Conservation (phyloP, 73 alveolate genomes). For the Diophrys appendiculata region DNA sequence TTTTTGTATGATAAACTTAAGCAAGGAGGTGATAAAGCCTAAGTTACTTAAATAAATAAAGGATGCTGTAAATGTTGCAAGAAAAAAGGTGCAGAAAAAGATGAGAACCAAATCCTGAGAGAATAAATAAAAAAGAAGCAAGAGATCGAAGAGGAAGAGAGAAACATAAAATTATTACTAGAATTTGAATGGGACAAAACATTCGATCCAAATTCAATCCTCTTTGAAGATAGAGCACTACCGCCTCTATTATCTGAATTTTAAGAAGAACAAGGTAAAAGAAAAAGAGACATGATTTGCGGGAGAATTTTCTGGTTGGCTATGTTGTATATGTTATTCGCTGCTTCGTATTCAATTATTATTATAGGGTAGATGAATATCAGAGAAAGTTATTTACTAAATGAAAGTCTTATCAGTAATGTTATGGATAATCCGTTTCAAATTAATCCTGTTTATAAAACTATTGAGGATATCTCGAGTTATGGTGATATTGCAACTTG, state of each 20-base stretch:
- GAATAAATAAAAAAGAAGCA: slow-evolving; percentile 21
- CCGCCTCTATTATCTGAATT: slow-evolving; percentile 47
- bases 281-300: slow-evolving; percentile 47
- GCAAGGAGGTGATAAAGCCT: neutral
- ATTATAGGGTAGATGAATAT: slow-evolving; percentile 31
- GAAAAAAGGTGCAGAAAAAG: slow-evolving; percentile 23
- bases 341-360: slow-evolving; percentile 31
- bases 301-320: slow-evolving; percentile 52
- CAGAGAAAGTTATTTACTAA: neutral
- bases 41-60: no score
- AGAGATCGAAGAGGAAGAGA: slow-evolving; percentile 30
- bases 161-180: slow-evolving; percentile 14
- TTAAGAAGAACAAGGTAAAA: slow-evolving; percentile 33
- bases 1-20: neutral
- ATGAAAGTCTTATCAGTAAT: neutral
- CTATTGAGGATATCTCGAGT: slow-evolving; percentile 1
- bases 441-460: neutral
- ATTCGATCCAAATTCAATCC: slow-evolving; percentile 25
- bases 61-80: neutral
- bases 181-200: slow-evolving; percentile 54
- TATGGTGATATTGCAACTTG: slow-evolving; percentile 11
- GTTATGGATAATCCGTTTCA: neutral
- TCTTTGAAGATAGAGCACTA: slow-evolving; percentile 24
- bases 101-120: neutral
- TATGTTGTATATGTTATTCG: slow-evolving; percentile 39